A percentile compares a stretch with the other conserved stretches of the same genome.
These are phyloP conservation scores for Arthrobotrys sinensis DNA, from an alignment of 2,329 filamentous ascomycete genomes.

Conservation along the genomic window DNA sequence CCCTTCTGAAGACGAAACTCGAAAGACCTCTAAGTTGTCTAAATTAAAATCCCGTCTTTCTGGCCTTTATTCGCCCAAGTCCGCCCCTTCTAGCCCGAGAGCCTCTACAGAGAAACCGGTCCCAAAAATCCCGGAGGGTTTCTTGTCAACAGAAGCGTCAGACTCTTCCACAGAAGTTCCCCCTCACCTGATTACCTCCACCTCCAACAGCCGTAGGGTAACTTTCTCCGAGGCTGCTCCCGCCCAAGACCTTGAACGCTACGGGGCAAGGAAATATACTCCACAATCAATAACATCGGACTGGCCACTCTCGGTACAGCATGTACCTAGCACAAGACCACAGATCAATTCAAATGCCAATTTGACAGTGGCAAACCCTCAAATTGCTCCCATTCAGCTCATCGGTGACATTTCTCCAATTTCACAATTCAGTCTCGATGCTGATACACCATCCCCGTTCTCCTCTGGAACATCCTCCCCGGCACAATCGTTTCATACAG, in stretches of 20 bases:
- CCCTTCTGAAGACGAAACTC: not conserved
- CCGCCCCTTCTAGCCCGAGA: not conserved
- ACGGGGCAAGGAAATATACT: too few relatives aligned
- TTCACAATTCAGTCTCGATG: conserved; percentile 22
- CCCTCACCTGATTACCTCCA: not conserved
- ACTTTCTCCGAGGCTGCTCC: too few relatives aligned
- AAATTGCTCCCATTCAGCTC: not conserved
- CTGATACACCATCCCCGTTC: not conserved
- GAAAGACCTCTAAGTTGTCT: not conserved
- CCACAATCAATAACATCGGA: not conserved
- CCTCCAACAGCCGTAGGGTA: too few relatives aligned
- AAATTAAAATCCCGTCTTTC: conserved; percentile 7
- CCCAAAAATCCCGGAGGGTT: not conserved
- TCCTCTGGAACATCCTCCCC: not conserved
- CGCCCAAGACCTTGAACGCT: too few relatives aligned
- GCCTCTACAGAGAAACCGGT: not conserved
- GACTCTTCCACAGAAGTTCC: not conserved
- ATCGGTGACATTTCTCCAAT: conserved; percentile 14
- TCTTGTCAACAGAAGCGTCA: not conserved
- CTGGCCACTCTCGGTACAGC: not conserved
- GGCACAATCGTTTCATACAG: conserved; percentile 14
- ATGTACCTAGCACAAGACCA: not conserved
- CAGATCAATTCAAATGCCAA: not conserved
- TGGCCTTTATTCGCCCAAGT: not conserved
- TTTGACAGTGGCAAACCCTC: not conserved